Conservation (phyloP, 345 rosid species). For the Salix purpurea region DNA sequence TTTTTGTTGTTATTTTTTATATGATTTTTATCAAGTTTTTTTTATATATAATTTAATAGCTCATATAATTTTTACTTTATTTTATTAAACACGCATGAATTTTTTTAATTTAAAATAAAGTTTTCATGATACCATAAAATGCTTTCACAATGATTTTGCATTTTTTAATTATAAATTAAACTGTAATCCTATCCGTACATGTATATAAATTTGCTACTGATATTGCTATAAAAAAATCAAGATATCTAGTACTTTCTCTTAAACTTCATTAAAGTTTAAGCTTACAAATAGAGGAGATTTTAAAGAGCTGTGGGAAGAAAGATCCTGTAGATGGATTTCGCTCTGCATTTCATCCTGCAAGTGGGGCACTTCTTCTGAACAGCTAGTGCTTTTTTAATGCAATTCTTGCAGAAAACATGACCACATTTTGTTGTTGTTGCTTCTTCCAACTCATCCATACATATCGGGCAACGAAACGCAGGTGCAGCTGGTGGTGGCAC, state of each 20-base stretch:
- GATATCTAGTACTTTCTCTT: neutral
- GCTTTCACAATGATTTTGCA: no score
- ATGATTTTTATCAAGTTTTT: no score
- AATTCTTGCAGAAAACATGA: slow-evolving; percentile 29
- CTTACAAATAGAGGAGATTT: neutral
- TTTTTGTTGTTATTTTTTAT: no score
- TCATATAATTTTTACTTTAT: no score
- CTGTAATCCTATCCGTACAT: no score
- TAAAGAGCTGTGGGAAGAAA: slow-evolving; percentile 19
- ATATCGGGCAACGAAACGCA: slow-evolving; percentile 19
- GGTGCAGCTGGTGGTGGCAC: neutral
- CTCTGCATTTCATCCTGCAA: slow-evolving; percentile 22
- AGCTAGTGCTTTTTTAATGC: slow-evolving; percentile 22
- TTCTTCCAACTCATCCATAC: slow-evolving; percentile 16
- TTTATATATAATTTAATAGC: no score
- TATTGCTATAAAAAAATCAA: neutral
- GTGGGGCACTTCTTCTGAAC: slow-evolving; percentile 24
- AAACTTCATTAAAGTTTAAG: neutral
- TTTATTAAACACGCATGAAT: no score
- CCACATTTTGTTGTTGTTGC: slow-evolving; percentile 34
- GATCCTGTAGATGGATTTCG: slow-evolving; percentile 20
- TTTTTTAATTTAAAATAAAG: no score
- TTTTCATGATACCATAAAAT: no score
- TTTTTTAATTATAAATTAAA: no score
- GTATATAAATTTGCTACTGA: no score